phyloP scores from a whole-genome alignment of 495 filamentous ascomycete species.

The Aspergillus mulundensis region DNA sequence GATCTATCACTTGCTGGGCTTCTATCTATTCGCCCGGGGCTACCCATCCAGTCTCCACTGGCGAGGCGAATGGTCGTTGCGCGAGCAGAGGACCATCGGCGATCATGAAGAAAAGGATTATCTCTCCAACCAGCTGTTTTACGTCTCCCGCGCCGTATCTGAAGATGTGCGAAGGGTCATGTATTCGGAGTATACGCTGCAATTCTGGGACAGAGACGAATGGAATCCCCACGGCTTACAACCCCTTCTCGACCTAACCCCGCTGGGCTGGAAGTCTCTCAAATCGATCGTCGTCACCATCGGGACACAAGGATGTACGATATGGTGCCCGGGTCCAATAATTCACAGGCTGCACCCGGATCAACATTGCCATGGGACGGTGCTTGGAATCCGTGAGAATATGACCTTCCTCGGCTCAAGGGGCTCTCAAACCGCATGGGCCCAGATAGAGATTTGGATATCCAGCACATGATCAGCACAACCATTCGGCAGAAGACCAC shows the following conservation, averaged over 20 bases:
- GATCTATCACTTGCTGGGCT: background rate
- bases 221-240: background rate
- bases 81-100: background rate
- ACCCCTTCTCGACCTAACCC: background rate
- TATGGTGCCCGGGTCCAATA: no score
- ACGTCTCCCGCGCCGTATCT: conserved; percentile 10
- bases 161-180: conserved; percentile 3
- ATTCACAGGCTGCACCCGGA: no score
- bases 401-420: conserved; percentile 3
- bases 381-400: conserved; percentile 1
- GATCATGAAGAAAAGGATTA: background rate
- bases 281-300: no score
- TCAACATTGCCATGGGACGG: no score
- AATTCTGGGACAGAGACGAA: background rate
- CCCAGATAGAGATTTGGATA: background rate
- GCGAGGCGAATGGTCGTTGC: conserved; percentile 7
- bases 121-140: conserved; percentile 10
- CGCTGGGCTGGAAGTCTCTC: conserved; percentile 2
- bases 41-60: background rate
- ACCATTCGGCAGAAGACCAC: conserved; percentile 1
- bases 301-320: no score
- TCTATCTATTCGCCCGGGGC: background rate
- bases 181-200: conserved; percentile 1
- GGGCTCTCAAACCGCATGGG: no score
- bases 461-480: conserved; percentile 2